Percentiles rank a stretch among this genome's conserved stretches.
These are phyloP conservation scores for Pythium sp. DNA, from an alignment of 352 stramenopile genomes.

Conservation along the genomic window DNA sequence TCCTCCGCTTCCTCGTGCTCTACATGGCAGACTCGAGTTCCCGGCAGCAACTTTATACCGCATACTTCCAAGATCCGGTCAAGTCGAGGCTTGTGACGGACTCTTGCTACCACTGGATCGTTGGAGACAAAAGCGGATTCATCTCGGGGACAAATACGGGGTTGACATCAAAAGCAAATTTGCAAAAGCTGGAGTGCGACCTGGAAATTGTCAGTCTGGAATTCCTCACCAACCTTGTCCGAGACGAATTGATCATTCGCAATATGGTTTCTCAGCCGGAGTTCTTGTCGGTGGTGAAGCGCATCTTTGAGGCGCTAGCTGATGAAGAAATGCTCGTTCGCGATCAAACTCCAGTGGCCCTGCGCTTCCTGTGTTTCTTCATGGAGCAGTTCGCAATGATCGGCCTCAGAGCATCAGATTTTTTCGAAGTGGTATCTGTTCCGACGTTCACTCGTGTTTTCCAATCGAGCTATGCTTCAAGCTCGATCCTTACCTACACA, in stretches of 20 bases:
- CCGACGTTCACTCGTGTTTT: background rate
- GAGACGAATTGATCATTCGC: background rate
- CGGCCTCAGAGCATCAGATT: background rate
- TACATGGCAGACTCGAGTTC: conserved; percentile 3
- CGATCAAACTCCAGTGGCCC: background rate
- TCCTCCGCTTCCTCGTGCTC: conserved; percentile 9
- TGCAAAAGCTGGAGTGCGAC: background rate
- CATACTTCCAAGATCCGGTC: background rate
- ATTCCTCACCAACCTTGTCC: conserved; percentile 10
- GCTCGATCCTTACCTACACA: background rate
- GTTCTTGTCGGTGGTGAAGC: background rate
- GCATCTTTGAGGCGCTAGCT: background rate
- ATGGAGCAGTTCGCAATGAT: conserved; percentile 8
- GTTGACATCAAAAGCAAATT: background rate
- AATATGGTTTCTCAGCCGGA: background rate
- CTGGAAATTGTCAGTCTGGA: conserved; percentile 1
- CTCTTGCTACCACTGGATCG: conserved; percentile 14
- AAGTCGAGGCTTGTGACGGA: background rate
- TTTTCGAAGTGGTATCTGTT: background rate
- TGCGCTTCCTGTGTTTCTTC: conserved; percentile 16
- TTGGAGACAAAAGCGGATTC: background rate
- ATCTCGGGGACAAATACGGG: background rate
- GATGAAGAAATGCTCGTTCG: background rate
- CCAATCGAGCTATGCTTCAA: background rate
- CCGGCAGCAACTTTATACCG: background rate